Evolutionary conservation across 2,329 filamentous ascomycete genomes (phyloP).

Genomic region (Ceratocystis albifundus): DNA sequence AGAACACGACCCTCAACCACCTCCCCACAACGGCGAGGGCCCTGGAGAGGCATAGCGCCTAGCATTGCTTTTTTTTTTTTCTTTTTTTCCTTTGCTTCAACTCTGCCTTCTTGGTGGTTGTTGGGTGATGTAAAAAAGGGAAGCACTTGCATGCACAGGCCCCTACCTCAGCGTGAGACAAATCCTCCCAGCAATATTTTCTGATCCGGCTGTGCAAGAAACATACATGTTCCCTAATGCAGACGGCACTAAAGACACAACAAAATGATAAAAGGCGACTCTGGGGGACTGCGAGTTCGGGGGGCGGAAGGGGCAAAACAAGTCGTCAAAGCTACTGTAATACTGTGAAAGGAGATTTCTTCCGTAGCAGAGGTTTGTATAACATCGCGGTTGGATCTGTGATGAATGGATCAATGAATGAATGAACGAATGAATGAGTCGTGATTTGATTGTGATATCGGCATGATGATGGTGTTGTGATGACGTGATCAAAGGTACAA

Average conservation of each 20-base stretch:
- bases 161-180: constrained; percentile 1
- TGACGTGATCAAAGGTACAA: neutral
- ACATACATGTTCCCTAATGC: neutral
- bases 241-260: too few species aligned
- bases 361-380: too few species aligned
- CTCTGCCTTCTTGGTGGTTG: too few species aligned
- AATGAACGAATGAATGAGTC: neutral
- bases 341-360: too few species aligned
- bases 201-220: neutral
- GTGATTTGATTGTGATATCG: neutral
- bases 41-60: neutral
- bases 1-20: neutral
- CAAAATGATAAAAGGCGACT: neutral
- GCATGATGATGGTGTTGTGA: neutral
- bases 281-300: neutral
- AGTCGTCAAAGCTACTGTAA: too few species aligned
- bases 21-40: neutral
- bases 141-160: neutral
- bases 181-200: neutral
- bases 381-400: neutral
- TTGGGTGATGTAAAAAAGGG: neutral
- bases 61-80: too few species aligned
- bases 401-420: neutral
- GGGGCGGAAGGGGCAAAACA: neutral
- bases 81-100: too few species aligned